Base-by-base conservation (phyloP, 2,329 filamentous ascomycete species). In the Alternaria tenuissima region DNA sequence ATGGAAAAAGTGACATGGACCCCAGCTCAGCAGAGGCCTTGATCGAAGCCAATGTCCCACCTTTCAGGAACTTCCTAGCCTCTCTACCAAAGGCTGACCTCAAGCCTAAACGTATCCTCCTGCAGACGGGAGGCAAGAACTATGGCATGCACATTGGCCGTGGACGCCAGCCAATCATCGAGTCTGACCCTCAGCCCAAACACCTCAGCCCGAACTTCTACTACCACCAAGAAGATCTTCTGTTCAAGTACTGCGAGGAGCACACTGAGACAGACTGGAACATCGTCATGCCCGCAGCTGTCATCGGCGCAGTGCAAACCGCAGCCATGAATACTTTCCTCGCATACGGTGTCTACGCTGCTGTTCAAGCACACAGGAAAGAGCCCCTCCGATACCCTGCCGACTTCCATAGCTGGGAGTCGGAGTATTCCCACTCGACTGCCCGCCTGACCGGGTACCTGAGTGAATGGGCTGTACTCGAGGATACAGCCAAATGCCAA, bases 201-300 rank as follows among this genome's bases (percentile, higher is more conserved):
- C 62, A 67, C 26, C 62, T 67, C 5, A 20, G 12, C 3, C 59
- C 59, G 9, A 67, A 63, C 47, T 65, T 65, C 52, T 67, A 67
- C 54, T 67, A 63, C 16, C 52, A 47, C 5, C 64, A 67, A 30
- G 64, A 66, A 56, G 55, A 66, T 12, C 14, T 49, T 16, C 56
- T 63, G 16, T 24, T 32, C 20, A 32, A 51, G 3, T 63, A 56
- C 44, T 63, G 63, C 28, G 7, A 32, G 3, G 26, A 49, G 12
- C 51, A 63, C 22, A 49, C 59, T 0, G 59, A 65, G 7, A 65
- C 55, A 16, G 9, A 18, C 11, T 65, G 56, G 62, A 65, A 60
- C 20, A 58, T 65, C 4, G 26, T 63, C 7, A 47, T 48, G 32
- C 62, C 32, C 1, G 32, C 12, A 12, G 14, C 1, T 16, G 14